Conservation (phyloP, 1,139 yeast genomes). For the Taphrina sp. region DNA sequence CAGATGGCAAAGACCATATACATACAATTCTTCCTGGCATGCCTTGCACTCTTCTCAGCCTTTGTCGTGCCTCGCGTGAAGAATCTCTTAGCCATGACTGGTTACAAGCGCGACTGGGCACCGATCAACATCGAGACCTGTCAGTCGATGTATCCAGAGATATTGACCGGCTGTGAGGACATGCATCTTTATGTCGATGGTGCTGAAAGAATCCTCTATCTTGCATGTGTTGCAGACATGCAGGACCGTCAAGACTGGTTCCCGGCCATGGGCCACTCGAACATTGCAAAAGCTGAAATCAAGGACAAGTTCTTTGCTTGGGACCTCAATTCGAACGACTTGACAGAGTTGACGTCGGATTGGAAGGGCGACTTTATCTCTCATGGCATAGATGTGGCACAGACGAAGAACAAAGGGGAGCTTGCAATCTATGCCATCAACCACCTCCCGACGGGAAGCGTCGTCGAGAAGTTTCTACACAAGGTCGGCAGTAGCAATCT, state of each 20-base stretch:
- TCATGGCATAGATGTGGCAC: conserved; percentile 27
- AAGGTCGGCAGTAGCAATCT: conserved; percentile 7
- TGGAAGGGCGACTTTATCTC: conserved; percentile 15
- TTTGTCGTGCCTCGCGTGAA: conserved; percentile 16
- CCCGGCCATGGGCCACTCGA: conserved; percentile 25
- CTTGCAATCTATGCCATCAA: conserved; percentile 27
- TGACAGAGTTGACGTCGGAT: conserved; percentile 4
- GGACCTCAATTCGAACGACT: conserved; percentile 20
- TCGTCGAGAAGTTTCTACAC: conserved; percentile 29
- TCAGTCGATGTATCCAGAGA: conserved; percentile 11
- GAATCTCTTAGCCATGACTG: conserved; percentile 17
- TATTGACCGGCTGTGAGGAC: conserved; percentile 27
- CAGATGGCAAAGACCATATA: conserved; percentile 22
- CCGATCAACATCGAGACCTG: conserved; percentile 21
- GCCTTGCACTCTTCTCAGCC: conserved; percentile 6
- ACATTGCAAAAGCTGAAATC: conserved; percentile 1
- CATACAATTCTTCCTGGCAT: conserved; percentile 10
- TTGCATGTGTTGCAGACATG: conserved; percentile 19
- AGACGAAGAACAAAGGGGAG: conserved; percentile 5
- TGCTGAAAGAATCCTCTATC: conserved; percentile 23
- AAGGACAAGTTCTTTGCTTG: conserved; percentile 28
- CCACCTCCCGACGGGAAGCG: conserved; percentile 21
- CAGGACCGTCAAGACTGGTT: conserved; percentile 26
- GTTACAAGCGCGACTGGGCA: conserved; percentile 10
- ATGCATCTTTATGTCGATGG: conserved; percentile 25